Evolutionary conservation across 208 protist species (phyloP).

Genomic region (Sergeia podlipaevii): DNA sequence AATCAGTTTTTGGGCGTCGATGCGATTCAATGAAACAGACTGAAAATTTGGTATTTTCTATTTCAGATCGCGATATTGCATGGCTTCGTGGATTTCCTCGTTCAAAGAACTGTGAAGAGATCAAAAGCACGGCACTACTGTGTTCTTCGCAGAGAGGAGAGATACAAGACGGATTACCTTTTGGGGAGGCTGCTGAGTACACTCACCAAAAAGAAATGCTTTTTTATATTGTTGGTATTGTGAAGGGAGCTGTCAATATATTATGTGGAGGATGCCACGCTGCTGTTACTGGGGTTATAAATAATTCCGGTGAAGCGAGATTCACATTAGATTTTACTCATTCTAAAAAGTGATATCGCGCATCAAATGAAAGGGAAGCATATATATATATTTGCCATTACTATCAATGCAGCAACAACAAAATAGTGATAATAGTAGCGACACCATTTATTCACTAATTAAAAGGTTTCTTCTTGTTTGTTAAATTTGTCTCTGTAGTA

Average conservation of each 20-base stretch:
- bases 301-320: too few relatives aligned
- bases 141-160: slow-evolving; percentile 9
- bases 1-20: slow-evolving; percentile 66
- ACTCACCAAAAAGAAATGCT: slow-evolving; percentile 48
- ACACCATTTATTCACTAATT: too few relatives aligned
- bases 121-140: slow-evolving; percentile 23
- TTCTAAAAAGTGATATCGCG: too few relatives aligned
- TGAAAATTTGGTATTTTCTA: slow-evolving; percentile 57
- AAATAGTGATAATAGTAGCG: too few relatives aligned
- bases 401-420: too few relatives aligned
- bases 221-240: slow-evolving; percentile 49
- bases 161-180: slow-evolving; percentile 3
- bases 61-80: slow-evolving; percentile 51
- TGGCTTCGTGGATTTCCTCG: slow-evolving; percentile 66
- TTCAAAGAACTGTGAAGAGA: slow-evolving; percentile 20
- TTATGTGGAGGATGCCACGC: background rate
- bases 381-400: too few relatives aligned
- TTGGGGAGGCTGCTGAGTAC: slow-evolving; percentile 8
- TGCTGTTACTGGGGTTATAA: too few relatives aligned
- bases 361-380: too few relatives aligned
- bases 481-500: background rate
- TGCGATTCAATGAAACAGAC: slow-evolving; percentile 63
- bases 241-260: slow-evolving; percentile 13
- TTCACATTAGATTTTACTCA: too few relatives aligned
- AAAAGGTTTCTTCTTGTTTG: background rate